Conservation (phyloP, 2,329 filamentous ascomycete species). For the Arthrinium phaeospermum region DNA sequence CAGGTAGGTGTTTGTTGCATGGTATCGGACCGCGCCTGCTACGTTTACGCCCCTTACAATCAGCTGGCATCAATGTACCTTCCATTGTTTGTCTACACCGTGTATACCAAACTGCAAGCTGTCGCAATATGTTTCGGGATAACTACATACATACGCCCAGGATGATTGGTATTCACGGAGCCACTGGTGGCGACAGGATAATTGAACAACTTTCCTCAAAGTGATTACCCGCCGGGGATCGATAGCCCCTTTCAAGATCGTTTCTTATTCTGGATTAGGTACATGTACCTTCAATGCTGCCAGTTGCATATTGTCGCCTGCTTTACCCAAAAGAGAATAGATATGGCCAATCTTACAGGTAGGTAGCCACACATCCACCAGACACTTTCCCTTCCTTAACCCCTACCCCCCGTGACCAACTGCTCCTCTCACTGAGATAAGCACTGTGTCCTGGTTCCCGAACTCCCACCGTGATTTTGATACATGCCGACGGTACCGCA, state of each 20-base stretch:
- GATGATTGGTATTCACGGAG: background rate
- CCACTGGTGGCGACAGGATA: background rate
- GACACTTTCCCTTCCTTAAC: too few relatives aligned
- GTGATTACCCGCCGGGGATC: background rate
- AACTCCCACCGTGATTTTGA: background rate
- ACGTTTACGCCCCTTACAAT: background rate
- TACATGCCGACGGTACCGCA: constrained; percentile 22
- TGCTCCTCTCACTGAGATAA: background rate
- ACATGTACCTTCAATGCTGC: background rate
- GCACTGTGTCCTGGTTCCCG: background rate
- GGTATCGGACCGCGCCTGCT: background rate
- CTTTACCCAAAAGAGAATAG: background rate
- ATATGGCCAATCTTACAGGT: background rate
- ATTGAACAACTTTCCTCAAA: background rate
- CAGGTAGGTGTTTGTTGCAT: background rate
- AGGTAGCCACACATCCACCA: background rate
- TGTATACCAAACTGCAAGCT: background rate
- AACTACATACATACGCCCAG: background rate
- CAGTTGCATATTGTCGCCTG: background rate
- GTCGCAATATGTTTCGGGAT: background rate
- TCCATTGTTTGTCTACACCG: background rate
- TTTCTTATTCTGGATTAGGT: background rate
- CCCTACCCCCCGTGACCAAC: background rate
- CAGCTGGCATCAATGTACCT: background rate
- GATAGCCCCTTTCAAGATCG: background rate